Percentiles rank a stretch among this genome's conserved stretches.
Evolutionary conservation across 1,284 basidiomycete genomes (phyloP).

Genomic region (Rhodotorula sp.): DNA sequence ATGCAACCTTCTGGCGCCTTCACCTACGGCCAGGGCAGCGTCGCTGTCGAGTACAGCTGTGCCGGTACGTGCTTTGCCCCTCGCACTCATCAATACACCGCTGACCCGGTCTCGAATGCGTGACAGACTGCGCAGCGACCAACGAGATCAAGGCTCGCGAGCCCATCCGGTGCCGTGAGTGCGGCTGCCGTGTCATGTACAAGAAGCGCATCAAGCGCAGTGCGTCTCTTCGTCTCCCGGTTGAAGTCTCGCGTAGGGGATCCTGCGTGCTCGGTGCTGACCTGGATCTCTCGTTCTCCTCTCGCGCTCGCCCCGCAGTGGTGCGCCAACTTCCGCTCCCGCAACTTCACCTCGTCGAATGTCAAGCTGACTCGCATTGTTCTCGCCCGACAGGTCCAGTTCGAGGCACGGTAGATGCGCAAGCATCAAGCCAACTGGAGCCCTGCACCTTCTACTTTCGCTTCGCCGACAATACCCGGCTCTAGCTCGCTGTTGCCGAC

Average conservation of each 20-base stretch:
- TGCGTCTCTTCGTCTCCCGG: constrained; percentile 57
- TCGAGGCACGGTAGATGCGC: not conserved
- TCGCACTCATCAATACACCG: not conserved
- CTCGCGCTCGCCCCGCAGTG: not conserved
- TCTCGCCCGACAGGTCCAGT: not conserved
- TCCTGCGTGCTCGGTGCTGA: not conserved
- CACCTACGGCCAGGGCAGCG: no score
- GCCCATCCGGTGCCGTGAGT: constrained; percentile 93
- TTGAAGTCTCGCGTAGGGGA: fast-evolving
- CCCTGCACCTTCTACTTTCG: not conserved
- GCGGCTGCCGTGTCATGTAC: constrained; percentile 98
- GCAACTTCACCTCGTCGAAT: not conserved
- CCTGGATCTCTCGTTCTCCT: not conserved
- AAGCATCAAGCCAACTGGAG: not conserved
- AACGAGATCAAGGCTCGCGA: constrained; percentile 92
- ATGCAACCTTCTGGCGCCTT: no score
- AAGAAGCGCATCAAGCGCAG: constrained; percentile 95
- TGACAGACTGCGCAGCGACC: constrained; percentile 84
- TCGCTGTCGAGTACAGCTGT: constrained; percentile 77
- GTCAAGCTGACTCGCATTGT: not conserved
- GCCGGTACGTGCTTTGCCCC: constrained; percentile 65
- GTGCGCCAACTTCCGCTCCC: not conserved
- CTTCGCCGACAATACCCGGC: not conserved
- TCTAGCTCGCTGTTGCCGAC: not conserved
- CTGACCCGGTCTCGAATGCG: not conserved